Percentiles rank a stretch among this genome's conserved stretches.
Evolutionary conservation across 768 basidiomycete genomes (phyloP).

Genomic region (Tricholoma flavovirens): DNA sequence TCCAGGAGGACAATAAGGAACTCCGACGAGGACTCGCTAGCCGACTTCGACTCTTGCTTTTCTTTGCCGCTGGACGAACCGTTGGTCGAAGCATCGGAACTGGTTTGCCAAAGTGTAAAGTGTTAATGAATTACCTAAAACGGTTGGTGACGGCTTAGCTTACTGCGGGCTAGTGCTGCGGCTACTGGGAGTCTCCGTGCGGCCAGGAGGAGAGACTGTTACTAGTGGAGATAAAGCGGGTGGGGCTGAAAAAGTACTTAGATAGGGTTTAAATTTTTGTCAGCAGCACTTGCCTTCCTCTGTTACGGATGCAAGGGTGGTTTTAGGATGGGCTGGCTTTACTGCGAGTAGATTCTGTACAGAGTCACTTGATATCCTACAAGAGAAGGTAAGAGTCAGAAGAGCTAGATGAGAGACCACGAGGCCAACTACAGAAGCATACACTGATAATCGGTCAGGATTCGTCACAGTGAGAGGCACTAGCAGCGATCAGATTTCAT

Average conservation of each 20-base stretch:
- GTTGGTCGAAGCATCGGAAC: conserved; percentile 12
- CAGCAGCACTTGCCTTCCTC: background rate
- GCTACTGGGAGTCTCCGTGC: background rate
- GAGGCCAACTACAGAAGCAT: conserved; percentile 11
- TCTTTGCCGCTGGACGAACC: background rate
- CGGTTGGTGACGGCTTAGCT: background rate
- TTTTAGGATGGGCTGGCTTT: background rate
- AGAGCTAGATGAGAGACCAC: background rate
- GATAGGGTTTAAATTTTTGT: background rate
- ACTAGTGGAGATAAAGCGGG: background rate
- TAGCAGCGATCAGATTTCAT: conserved; percentile 11
- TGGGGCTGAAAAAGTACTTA: background rate
- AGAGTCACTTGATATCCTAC: background rate
- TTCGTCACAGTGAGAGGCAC: conserved; percentile 35
- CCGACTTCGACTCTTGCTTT: conserved; percentile 4
- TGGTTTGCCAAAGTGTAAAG: background rate
- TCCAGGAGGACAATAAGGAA: conserved; percentile 37
- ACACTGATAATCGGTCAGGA: conserved; percentile 38
- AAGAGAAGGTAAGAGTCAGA: background rate
- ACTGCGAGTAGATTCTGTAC: background rate
- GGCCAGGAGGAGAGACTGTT: background rate
- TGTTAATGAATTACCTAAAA: background rate
- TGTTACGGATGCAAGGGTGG: background rate
- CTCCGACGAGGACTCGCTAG: conserved; percentile 18
- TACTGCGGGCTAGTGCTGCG: background rate